Evolutionary conservation across 441 rosid genomes (phyloP).

Genomic region (Jatropha podagrica): DNA sequence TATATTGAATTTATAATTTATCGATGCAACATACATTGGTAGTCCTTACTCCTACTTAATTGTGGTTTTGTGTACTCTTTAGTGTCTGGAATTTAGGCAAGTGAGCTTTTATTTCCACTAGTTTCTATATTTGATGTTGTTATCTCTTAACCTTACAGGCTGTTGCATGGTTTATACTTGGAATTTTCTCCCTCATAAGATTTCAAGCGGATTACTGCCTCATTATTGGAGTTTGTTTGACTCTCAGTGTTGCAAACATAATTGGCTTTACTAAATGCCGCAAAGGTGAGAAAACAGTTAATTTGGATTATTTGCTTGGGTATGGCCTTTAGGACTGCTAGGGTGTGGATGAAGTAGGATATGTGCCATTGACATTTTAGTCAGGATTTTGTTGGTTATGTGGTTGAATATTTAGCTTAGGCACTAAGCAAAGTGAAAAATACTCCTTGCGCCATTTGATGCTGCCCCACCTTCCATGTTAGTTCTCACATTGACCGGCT

Average conservation of each 20-base stretch:
- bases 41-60: not conserved
- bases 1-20: not conserved
- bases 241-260: constrained; percentile 88
- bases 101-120: not conserved
- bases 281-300: constrained; percentile 58
- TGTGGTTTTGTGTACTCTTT: constrained; percentile 3
- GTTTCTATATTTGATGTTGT: constrained; percentile 3
- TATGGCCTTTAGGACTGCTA: not conserved
- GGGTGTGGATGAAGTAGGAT: not conserved
- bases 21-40: not conserved
- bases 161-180: constrained; percentile 78
- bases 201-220: constrained; percentile 97
- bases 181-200: constrained; percentile 89
- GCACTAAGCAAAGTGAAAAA: not conserved
- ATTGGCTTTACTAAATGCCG: constrained; percentile 96
- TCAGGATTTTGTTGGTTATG: no score
- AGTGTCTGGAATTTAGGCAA: not conserved
- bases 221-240: constrained; percentile 88
- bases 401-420: not conserved
- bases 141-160: constrained; percentile 49
- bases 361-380: not conserved
- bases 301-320: not conserved
- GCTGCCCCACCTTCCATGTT: not conserved
- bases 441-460: not conserved
- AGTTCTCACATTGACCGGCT: not conserved